A percentile compares a stretch with the other conserved stretches of the same genome.
phyloP scores from a whole-genome alignment of 192 early-diverging fungal species.

The Coemansia sp. region DNA sequence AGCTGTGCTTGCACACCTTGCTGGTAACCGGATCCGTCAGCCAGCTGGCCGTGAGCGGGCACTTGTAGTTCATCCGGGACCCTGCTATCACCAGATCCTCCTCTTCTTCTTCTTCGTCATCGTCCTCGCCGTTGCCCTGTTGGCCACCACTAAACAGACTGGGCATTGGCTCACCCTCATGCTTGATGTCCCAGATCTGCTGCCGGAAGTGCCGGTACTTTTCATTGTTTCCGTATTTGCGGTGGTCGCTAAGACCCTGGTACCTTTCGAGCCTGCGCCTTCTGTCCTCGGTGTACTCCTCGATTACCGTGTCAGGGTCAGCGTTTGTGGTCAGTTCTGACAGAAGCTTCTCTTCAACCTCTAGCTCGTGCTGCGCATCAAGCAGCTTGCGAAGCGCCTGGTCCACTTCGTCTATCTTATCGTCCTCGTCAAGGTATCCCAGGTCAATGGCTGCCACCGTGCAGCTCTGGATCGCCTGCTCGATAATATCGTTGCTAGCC shows the following conservation, averaged over 20 bases:
- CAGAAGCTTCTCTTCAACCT: conserved; percentile 17
- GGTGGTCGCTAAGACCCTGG: conserved; percentile 9
- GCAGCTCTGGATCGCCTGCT: conserved; percentile 22
- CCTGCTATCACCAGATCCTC: conserved; percentile 44
- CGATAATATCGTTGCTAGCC: conserved; percentile 17
- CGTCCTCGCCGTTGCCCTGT: background rate
- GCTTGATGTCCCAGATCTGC: conserved; percentile 40
- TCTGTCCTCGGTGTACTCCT: conserved; percentile 14
- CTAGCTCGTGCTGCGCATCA: conserved; percentile 29
- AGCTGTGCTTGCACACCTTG: conserved; percentile 57
- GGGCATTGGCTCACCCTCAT: conserved; percentile 45
- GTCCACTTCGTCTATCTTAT: conserved; percentile 17
- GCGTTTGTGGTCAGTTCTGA: conserved; percentile 4
- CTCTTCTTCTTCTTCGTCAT: conserved; percentile 18
- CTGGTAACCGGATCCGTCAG: conserved; percentile 59
- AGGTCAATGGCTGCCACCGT: conserved; percentile 29
- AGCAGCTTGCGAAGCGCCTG: conserved; percentile 26
- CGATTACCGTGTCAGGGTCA: conserved; percentile 8
- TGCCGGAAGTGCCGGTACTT: conserved; percentile 36
- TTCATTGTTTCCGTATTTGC: conserved; percentile 19
- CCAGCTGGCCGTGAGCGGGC: conserved; percentile 56
- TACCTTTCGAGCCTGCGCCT: conserved; percentile 11
- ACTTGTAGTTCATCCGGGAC: conserved; percentile 42
- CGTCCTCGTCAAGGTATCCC: conserved; percentile 19
- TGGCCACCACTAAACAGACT: conserved; percentile 14